Percentiles rank a stretch among this genome's conserved stretches.
Evolutionary conservation across 2,329 filamentous ascomycete species (phyloP).

Genomic region (Aphanoascus verrucosus): DNA sequence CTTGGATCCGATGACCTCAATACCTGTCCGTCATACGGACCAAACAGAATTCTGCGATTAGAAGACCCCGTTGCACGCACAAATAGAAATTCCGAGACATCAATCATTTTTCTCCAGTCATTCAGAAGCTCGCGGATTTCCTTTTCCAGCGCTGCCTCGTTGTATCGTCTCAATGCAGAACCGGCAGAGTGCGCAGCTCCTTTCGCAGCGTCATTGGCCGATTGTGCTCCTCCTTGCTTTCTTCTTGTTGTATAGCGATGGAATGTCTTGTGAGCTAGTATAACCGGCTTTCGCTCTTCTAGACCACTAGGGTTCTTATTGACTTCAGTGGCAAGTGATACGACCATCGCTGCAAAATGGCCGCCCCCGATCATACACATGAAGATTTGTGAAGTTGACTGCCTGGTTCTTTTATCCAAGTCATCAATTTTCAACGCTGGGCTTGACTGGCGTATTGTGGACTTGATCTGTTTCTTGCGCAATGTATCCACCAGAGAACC

Average conservation of each 20-base stretch:
- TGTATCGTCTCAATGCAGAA: conserved; percentile 79
- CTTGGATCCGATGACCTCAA: conserved; percentile 67
- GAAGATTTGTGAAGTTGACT: conserved; percentile 77
- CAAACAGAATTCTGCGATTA: conserved; percentile 78
- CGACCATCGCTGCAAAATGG: conserved; percentile 93
- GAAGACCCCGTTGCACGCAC: conserved; percentile 78
- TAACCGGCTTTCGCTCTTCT: conserved; percentile 73
- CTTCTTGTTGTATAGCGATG: conserved; percentile 92
- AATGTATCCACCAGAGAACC: conserved; percentile 57
- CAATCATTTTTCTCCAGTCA: conserved; percentile 79
- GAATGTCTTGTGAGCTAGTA: conserved; percentile 93
- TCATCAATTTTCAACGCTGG: conserved; percentile 29
- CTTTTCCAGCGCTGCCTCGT: conserved; percentile 79
- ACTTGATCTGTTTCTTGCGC: conserved; percentile 63
- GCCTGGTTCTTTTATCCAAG: conserved; percentile 45
- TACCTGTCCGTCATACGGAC: conserved; percentile 81
- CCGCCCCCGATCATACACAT: conserved; percentile 98
- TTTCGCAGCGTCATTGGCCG: conserved; percentile 87
- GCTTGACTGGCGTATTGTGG: conserved; percentile 38
- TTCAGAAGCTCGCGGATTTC: conserved; percentile 71
- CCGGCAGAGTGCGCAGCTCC: conserved; percentile 90
- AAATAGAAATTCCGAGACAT: conserved; percentile 75
- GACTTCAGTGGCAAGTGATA: conserved; percentile 72
- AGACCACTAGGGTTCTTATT: conserved; percentile 58
- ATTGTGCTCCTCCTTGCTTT: conserved; percentile 93